phyloP scores from a whole-genome alignment of 129 eudicot genomes.

The Daucus carota region DH1_v3.0 NC_030381.2:4496001-4496500 shows the following conservation, averaged over 20 bases:
- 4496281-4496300: neutral
- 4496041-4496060: neutral
- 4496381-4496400: constrained; percentile 63
- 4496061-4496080: neutral
- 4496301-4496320: neutral
- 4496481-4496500: constrained; percentile 82
- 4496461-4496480: neutral
- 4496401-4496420: neutral
- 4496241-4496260: constrained; percentile 98
- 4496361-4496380: constrained; percentile 92
- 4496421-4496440: neutral
- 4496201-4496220: constrained; percentile 79
- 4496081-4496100: constrained; percentile 83
- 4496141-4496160: constrained; percentile 98
- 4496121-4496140: constrained; percentile 92
- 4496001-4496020: neutral
- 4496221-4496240: constrained; percentile 94
- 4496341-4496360: constrained; percentile 91
- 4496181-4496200: constrained; percentile 93
- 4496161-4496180: constrained; percentile 96
- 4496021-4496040: neutral
- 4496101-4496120: constrained; percentile 92
- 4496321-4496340: constrained; percentile 12
- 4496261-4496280: constrained; percentile 37
- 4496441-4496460: neutral